Base-by-base conservation (phyloP, 495 filamentous ascomycete genomes). In the Penicillium paxilli region DNA sequence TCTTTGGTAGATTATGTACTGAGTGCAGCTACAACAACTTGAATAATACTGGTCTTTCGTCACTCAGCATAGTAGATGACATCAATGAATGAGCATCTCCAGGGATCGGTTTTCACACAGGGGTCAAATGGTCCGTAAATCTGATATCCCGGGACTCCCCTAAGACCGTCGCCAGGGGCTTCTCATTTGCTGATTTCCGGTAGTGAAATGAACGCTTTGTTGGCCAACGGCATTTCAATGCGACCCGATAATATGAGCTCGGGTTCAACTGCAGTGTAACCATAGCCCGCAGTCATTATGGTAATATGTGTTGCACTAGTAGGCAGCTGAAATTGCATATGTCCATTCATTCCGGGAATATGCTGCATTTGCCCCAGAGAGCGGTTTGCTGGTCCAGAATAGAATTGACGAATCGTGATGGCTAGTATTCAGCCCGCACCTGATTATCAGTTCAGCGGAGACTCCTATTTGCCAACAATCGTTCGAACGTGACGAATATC, bases 181-280 rank as follows among this genome's bases (percentile, higher is more conserved):
- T 12, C 12, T 4, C 12, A 19, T 16, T 9, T 16, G 9, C 5
- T 41, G 5, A 6, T 14, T 46, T 26, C 3, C 23, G 20, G 12
- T 2, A 42, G 19, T 20, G 40, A 20, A 14, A 42, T 21, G 5
- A 42, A 42, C 4, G 21, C 22, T 51, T 16, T 46, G 33, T 42
- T 24, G 44, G n/a, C 30, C 55, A 54, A 51, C 47, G 40, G 54
- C n/a, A 60, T 65, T 63, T 45, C 9, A 33, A 55, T 58, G 21
- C 1, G 41, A 51, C 24, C 59, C 23, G 35, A 10, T 26, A 33
- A 46, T 30, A 20, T 41, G 37, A 55, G 1, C 44, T 59, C 51
- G 49, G 59, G 57, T 32, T 56, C n/a, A 37, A 16, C 23, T 56
- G 57, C 52, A 46, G 48, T 60, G 60, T 55, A 52, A 57, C 54